Base-by-base conservation (phyloP, 441 rosid genomes). In the Populus hybrid region DNA sequence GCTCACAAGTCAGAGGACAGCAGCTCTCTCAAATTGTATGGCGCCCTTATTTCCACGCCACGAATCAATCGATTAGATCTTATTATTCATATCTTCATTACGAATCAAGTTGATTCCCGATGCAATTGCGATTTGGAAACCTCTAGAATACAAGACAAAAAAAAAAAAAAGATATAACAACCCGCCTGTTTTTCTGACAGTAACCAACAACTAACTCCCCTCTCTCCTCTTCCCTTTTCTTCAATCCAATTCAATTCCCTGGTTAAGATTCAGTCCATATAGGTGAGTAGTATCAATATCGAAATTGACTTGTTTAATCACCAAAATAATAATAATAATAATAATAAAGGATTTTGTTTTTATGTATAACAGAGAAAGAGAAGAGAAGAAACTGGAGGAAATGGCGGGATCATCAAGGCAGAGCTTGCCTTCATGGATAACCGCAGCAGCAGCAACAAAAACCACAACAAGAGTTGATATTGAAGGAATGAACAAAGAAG, bases 371-470 rank as follows among this genome's bases (percentile, higher is more conserved):
- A 50, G 57, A 50, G 46, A 38, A 38, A 38, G 46, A 10, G 46
- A 38, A 46, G 57, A 50, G 57, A 14, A 30, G 32, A 30, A 35
- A 35, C 8, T 0, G 38, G 38, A 35, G 38, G 8, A 35, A 35
- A 35, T 35, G 38, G 38, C 8, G 38, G 38, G 32, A 30, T 30
- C 32, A 30, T 30, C 86, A n/a, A 87, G 84, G 79, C 88, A 63
- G 73, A 76, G 82, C 74, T 73, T 87, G 40, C 84, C 86, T 75
- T 82, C 88, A 23, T 85, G 91, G 94, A 67, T 88, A 50, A 78
- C 82, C 63, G 89, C 87, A 0, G 94, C 84, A 2, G 84, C 88
- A 0, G 79, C 32, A 30, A 30, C 32, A 3, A 30, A 4, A 30
- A 30, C 32, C 32, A 30, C 84, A 0, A 79, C 84, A 5, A 71